phyloP scores from a whole-genome alignment of 1,284 basidiomycete species.

The Ceratobasidium sp. region DNA sequence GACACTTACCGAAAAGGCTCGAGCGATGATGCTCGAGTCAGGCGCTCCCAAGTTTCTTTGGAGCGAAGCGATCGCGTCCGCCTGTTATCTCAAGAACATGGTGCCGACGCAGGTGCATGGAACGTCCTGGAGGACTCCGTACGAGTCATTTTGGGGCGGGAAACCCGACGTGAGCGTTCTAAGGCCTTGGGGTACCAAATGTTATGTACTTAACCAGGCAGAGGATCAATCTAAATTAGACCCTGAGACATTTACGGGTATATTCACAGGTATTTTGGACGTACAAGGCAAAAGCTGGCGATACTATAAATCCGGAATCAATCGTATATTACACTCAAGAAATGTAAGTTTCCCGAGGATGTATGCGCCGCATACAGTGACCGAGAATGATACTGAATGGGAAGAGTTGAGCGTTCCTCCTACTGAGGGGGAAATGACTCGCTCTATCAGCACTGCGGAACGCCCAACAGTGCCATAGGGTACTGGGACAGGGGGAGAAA shows the following conservation, averaged over 20 bases:
- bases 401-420: constrained; percentile 19
- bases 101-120: constrained; percentile 55
- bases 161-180: constrained; percentile 56
- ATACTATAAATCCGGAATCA: constrained; percentile 13
- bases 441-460: constrained; percentile 21
- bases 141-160: constrained; percentile 51
- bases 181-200: constrained; percentile 8
- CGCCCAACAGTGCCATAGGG: neutral
- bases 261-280: constrained; percentile 26
- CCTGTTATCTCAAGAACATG: constrained; percentile 60
- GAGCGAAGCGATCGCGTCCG: constrained; percentile 59
- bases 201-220: constrained; percentile 34
- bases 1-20: constrained; percentile 51
- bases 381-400: constrained; percentile 16
- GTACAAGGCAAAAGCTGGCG: constrained; percentile 31
- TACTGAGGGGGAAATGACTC: constrained; percentile 35
- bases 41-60: constrained; percentile 58
- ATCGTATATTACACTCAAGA: constrained; percentile 2
- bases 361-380: neutral
- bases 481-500: constrained; percentile 6
- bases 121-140: constrained; percentile 55
- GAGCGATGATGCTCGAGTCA: constrained; percentile 51
- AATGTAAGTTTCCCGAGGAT: neutral
- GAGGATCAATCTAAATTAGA: neutral
- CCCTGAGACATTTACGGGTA: neutral